Percentiles rank a stretch among this genome's conserved stretches.
These are phyloP conservation scores for Paramecium bursaria DNA, from an alignment of 73 alveolate species.

Conservation along the genomic window DNA sequence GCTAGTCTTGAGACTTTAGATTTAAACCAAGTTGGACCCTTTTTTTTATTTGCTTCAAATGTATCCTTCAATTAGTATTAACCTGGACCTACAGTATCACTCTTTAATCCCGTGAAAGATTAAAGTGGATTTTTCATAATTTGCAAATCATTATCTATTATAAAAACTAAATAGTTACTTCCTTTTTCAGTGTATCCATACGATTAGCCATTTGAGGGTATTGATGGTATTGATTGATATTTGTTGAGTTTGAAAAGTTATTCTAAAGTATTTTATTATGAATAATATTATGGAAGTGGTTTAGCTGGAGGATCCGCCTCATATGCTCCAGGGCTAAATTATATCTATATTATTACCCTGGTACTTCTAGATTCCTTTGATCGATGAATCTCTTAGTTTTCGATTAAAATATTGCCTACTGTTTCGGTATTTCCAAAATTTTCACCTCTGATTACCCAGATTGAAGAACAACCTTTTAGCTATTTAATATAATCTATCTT, in stretches of 20 bases:
- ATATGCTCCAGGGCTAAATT: constrained; percentile 59
- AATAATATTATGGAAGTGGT: constrained; percentile 18
- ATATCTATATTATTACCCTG: constrained; percentile 3
- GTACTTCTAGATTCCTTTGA: not conserved
- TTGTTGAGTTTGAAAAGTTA: constrained; percentile 19
- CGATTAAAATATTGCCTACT: constrained; percentile 33
- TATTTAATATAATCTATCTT: not conserved
- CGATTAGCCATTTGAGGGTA: not conserved
- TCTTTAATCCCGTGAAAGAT: constrained; percentile 2
- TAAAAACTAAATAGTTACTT: not conserved
- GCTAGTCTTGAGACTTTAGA: constrained; percentile 21
- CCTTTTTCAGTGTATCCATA: constrained; percentile 62
- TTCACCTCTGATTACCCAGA: constrained; percentile 57
- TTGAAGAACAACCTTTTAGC: constrained; percentile 37
- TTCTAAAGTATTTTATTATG: constrained; percentile 29
- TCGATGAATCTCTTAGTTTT: constrained; percentile 27
- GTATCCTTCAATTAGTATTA: constrained; percentile 23
- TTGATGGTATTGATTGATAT: constrained; percentile 42
- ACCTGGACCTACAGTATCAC: constrained; percentile 57
- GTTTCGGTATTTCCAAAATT: constrained; percentile 40
- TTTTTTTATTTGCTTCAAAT: constrained; percentile 34
- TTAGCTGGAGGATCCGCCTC: not conserved
- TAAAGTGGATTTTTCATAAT: constrained; percentile 9
- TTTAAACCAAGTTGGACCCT: constrained; percentile 43
- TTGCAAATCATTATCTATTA: not conserved